Evolutionary conservation across 2,329 filamentous ascomycete species (phyloP).

Genomic region (Ophiostoma sp.): DNA sequence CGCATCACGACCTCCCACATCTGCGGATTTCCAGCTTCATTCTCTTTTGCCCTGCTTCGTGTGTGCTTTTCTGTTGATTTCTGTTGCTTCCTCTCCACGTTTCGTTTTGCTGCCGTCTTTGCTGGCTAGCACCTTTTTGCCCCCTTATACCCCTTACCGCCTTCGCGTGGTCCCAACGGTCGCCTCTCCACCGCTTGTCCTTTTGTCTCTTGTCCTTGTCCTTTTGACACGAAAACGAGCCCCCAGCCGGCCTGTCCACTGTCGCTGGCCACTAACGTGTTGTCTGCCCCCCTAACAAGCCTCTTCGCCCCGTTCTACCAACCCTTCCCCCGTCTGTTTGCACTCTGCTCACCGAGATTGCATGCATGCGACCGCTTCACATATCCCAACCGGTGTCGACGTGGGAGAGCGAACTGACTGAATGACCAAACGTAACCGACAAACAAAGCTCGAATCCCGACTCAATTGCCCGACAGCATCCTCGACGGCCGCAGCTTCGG

Average conservation of each 20-base stretch:
- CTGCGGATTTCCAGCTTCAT: conserved; percentile 1
- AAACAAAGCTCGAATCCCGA: too few relatives aligned
- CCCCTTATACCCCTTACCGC: conserved; percentile 16
- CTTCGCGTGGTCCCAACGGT: conserved; percentile 18
- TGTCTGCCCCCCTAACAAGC: not conserved
- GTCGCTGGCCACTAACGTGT: not conserved
- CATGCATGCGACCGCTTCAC: conserved; percentile 19
- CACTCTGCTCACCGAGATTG: conserved; percentile 4
- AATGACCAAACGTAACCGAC: not conserved
- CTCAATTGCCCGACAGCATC: not conserved
- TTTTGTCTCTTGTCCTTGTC: too few relatives aligned
- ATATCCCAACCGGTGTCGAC: conserved; percentile 17
- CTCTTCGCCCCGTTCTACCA: not conserved
- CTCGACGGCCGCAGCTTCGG: not conserved
- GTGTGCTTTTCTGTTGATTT: not conserved
- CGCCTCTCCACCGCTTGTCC: conserved; percentile 16
- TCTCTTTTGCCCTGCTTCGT: not conserved
- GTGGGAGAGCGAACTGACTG: conserved; percentile 9
- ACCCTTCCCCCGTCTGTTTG: not conserved
- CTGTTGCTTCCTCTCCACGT: not conserved
- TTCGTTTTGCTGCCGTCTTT: not conserved
- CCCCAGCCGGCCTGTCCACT: conserved; percentile 11
- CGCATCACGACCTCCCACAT: conserved; percentile 12
- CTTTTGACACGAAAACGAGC: conserved; percentile 20
- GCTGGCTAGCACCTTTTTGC: conserved; percentile 8